Base-by-base conservation (phyloP, 345 rosid species). In the Brassica rapa region DNA sequence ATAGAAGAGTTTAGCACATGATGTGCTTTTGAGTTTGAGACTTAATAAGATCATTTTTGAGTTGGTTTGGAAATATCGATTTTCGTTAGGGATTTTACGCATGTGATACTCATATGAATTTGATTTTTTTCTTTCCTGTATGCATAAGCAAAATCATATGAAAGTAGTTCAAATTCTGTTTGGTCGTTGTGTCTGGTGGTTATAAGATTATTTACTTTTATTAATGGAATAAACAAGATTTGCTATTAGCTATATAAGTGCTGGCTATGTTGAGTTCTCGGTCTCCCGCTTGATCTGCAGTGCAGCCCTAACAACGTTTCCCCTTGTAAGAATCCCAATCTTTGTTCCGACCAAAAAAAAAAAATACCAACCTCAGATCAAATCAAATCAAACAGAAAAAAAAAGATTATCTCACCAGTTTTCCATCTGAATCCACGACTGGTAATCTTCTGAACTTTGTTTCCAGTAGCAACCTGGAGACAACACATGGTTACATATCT, bases 371-470 rank as follows among this genome's bases (percentile, higher is more conserved):
- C 39, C 46, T 41, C 10, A 74, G 78, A 24, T 65, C 23, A 37
- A 55, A 66, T 35, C 5, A 37, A 60, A 66, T 25, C 5, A 8
- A 23, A 33, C 16, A 10, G 68, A 51, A 37, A 27, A 15, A 19
- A 2, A 11, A 61, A 49, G 65, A 33, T 32, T 32, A 32, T 80
- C 88, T 85, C 77, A 94, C 98, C 87, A 92, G 89, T 70, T 85
- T 88, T 24, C 97, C 97, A 59, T 88, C 72, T 30, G 81, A 62
- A 70, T 88, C 90, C 62, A 94, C 98, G 21, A 94, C 97, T 9
- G 97, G 97, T 76, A 94, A 84, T 76, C 97, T 83, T 60, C 87
- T 95, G 80, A 85, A 92, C 77, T 94, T 94, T 4, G 98, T 92
- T 84, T 92, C 93, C 2, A 94, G 91, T 83, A 94, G 85, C 89